Base-by-base conservation (phyloP, 2,329 filamentous ascomycete genomes). In the Colletotrichum phormii region DNA sequence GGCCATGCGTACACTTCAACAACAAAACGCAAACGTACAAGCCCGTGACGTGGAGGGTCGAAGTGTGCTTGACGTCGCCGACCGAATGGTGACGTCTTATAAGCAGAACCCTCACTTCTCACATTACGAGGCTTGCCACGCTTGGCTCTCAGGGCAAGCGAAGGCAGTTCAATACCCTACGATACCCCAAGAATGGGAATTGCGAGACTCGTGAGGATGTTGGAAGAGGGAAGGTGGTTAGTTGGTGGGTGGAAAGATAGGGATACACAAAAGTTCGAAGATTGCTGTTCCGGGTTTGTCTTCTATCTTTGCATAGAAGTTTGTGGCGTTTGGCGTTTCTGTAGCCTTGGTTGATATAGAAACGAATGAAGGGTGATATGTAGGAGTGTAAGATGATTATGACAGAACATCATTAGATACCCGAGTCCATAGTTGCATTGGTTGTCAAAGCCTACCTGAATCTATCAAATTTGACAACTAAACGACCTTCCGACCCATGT, bases 1-100 rank as follows among this genome's bases (percentile, higher is more conserved):
- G 2, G 88, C 88, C 1, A 79, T 87, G 33, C 83, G 82, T 13
- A 83, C 84, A 8, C 80, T 90, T 18, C 80, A 86, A 13, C 80
- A 84, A n/a, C 75, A 81, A 5, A 85, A 85, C 0, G 87, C 88
- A 12, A 87, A 85, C 35, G 84, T 88, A 0, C 80, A 86, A 37
- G 86, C 80, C 8, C 81, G 86, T 1, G 86, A 89, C 64, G 81
- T 80, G 0, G 79, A 81, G 1, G 85, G 86, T 0, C 72, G 84
- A 3, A 84, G 86, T 53, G 78, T 89, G 8, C 78, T 89, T 1
- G 84, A 86, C 7, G 81, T 88, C 1, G 79, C 85, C 0, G 87
- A 89, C 66, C 77, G 77, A 18, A 81, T 83, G 74, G 84, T 85
- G 70, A 71, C 71, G 42, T 75, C 77, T 3, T 78, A 81, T 0